phyloP scores from a whole-genome alignment of 2,329 filamentous ascomycete species.

The Thielaviopsis musarum region DNA sequence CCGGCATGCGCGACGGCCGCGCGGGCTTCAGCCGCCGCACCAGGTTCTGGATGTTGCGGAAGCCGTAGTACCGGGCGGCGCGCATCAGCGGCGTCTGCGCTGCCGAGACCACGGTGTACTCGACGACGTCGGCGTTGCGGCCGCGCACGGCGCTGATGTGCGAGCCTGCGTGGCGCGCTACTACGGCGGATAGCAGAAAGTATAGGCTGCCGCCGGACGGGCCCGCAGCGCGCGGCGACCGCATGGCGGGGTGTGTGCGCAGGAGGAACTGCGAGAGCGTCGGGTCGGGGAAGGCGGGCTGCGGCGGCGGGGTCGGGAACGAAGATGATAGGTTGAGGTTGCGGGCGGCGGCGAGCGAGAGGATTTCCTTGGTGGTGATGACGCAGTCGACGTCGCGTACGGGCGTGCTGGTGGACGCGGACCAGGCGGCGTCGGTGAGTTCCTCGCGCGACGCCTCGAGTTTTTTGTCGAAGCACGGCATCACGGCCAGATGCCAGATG shows the following conservation, averaged over 20 bases:
- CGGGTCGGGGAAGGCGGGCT: constrained; percentile 54
- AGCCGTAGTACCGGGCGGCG: constrained; percentile 87
- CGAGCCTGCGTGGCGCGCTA: constrained; percentile 54
- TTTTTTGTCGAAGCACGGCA: constrained; percentile 99
- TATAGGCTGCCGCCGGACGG: constrained; percentile 81
- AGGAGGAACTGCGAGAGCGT: constrained; percentile 60
- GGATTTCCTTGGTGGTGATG: constrained; percentile 85
- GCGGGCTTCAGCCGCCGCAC: constrained; percentile 81
- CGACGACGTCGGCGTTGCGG: constrained; percentile 79
- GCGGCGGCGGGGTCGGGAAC: constrained; percentile 23
- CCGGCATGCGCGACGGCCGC: constrained; percentile 61
- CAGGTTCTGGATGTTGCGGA: constrained; percentile 95
- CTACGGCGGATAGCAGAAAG: constrained; percentile 63
- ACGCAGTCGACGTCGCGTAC: constrained; percentile 92
- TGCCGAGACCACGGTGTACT: constrained; percentile 51
- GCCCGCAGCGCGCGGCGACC: constrained; percentile 42
- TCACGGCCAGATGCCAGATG: constrained; percentile 89
- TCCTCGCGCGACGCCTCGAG: constrained; percentile 88
- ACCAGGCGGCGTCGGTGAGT: constrained; percentile 67
- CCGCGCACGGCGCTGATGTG: constrained; percentile 55
- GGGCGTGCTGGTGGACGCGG: constrained; percentile 26
- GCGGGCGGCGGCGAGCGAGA: constrained; percentile 73
- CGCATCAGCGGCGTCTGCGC: constrained; percentile 48
- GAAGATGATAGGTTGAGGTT: constrained; percentile 58
- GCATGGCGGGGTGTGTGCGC: constrained; percentile 22